A percentile compares a stretch with the other conserved stretches of the same genome.
These are phyloP conservation scores for Nemania sp. DNA, from an alignment of 2,329 filamentous ascomycete species.

Conservation along the genomic window DNA sequence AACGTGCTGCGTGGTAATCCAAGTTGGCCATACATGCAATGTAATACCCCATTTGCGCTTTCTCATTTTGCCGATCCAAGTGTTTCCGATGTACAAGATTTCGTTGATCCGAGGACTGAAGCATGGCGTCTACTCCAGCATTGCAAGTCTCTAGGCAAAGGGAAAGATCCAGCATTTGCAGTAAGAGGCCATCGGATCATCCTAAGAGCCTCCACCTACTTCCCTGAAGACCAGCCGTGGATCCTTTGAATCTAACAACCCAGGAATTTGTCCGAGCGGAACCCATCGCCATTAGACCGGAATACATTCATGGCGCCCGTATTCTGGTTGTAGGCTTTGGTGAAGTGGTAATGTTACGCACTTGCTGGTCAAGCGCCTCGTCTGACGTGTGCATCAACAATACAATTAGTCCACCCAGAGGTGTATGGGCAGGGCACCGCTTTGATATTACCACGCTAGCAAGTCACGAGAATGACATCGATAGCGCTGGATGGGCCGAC, in stretches of 20 bases:
- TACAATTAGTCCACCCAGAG: not conserved
- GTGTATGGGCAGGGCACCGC: constrained; percentile 25
- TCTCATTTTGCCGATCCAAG: too few relatives aligned
- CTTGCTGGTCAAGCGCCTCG: constrained; percentile 17
- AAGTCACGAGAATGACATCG: constrained; percentile 33
- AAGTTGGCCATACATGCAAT: too few relatives aligned
- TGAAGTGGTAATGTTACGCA: constrained; percentile 16
- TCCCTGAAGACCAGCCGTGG: constrained; percentile 48
- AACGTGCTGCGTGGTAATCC: too few relatives aligned
- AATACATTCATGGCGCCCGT: not conserved
- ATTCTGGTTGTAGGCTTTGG: constrained; percentile 18
- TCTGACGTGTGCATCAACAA: constrained; percentile 1
- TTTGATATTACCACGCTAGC: constrained; percentile 30
- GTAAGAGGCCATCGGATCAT: too few relatives aligned
- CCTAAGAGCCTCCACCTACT: constrained; percentile 36
- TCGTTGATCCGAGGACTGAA: too few relatives aligned
- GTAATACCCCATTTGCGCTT: too few relatives aligned
- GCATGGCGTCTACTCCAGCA: too few relatives aligned
- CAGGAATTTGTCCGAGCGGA: constrained; percentile 49
- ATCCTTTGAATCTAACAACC: constrained; percentile 51
- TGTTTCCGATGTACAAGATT: too few relatives aligned
- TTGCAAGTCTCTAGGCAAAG: too few relatives aligned
- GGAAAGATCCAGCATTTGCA: too few relatives aligned
- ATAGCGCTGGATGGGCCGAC: constrained; percentile 43
- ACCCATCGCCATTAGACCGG: constrained; percentile 19